Evolutionary conservation across 495 filamentous ascomycete species (phyloP), one percentile per base, ranked within the genome.

Genomic region (Saxispiralis lemnorum): DNA sequence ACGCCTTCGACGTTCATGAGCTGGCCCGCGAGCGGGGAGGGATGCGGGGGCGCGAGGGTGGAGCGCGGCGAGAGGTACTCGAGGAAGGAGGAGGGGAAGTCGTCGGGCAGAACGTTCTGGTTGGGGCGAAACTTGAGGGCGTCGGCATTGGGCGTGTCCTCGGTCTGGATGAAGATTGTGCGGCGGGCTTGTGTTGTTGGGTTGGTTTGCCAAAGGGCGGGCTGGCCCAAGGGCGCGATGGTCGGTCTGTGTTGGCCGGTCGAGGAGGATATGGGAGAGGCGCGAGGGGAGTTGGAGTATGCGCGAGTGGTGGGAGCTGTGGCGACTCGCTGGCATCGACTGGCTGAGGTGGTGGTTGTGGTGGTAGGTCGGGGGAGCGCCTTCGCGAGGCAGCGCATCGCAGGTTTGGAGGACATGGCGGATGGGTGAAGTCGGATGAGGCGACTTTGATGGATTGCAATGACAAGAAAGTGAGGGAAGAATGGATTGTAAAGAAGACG

Each of bases 91-190:
- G 79, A 73, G 0, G 72, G 59, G 51, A 89, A 64, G 17, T 66
- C 67, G 43, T 79, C 66, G 5, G 89, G 89, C 0, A 96, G 67
- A 21, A 97, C 71, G 13, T 68, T 71, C 56, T 78, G 72, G 60
- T 92, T 92, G 13, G 89, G 89, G 13, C 93, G 71, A 61, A 97
- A 97, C 66, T 97, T 96, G 45, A 97, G 72, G 4, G 76, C 88
- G 67, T 94, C 83, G 1, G 74, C 66, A 61, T 96, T 96, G 12
- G 89, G 92, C 7, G 92, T 97, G 38, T 67, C 71, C 45, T 93
- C 89, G 1, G 89, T 97, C 65, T 95, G 89, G 51, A 97, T 97
- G 67, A 95, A 97, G 57, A 96, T 88, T 11, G 78, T 84, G 31
- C 89, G 81, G 14, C 52, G 41, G 12, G 40, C n/a, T 20, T 43